Evolutionary conservation across 2,329 filamentous ascomycete genomes (phyloP), one percentile per base, ranked within the genome.

Genomic region (Stromatinia cepivora): DNA sequence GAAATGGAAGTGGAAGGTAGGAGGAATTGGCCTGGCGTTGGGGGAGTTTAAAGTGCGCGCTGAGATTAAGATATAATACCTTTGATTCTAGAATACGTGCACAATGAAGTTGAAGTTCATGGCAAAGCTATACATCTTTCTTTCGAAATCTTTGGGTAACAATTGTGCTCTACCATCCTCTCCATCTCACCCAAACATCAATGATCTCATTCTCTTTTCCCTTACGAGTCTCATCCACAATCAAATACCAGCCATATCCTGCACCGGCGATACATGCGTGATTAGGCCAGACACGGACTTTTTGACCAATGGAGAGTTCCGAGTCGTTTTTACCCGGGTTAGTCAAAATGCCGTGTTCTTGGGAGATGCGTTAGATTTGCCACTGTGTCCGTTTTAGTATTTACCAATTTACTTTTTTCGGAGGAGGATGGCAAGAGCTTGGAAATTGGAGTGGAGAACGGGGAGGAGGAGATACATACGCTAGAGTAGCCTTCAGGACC

Each of bases 201-300:
- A 92, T 82, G 71, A 92, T 84, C 74, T 86, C 84, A 70, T 89
- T 83, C 73, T 87, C 84, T 31, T 82, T 81, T 0, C 83, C 84
- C 66, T 82, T 80, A 22, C 78, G 80, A 64, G 84, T 82, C 39
- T 86, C 87, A 79, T 94, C 91, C 2, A 94, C 87, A 46, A 94
- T 81, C 28, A 93, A 81, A 80, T 93, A 95, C 84, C 87, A 92
- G 1, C 85, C 87, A 80, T 89, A 92, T 39, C 87, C 86, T 0
- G 88, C 88, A 0, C 90, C 89, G 1, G 91, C 86, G 73, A 94
- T 90, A 77, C 92, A 95, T 48, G 91, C 88, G 80, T 95, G 92
- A 75, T 94, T 94, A 0, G 92, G 91, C 88, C 90, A 94, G 10
- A 94, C 81, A 69, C 87, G 83, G 36, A 94, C 79, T 75, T 87